Conservation (phyloP, 768 basidiomycete genomes). For the Pleurotus platypus region DNA sequence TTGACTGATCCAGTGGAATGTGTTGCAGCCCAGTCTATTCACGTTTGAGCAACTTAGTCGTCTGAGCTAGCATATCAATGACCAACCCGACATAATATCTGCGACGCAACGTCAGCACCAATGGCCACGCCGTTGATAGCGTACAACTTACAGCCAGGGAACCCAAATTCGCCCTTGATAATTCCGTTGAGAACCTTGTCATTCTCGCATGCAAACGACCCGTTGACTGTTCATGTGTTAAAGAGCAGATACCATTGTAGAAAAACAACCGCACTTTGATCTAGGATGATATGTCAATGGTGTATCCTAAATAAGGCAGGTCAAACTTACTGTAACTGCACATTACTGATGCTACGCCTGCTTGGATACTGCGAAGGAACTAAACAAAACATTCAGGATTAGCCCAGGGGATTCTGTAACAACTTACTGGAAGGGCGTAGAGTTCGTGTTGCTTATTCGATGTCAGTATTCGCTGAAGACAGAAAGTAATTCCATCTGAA, state of each 20-base stretch:
- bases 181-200: slow-evolving; percentile 56
- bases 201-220: slow-evolving; percentile 64
- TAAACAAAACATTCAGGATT: slow-evolving; percentile 9
- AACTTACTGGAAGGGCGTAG: slow-evolving; percentile 46
- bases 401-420: not conserved
- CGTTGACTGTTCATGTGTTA: slow-evolving; percentile 34
- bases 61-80: not conserved
- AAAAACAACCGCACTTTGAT: slow-evolving; percentile 25
- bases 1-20: slow-evolving; percentile 55
- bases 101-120: not conserved
- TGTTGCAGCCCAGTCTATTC: slow-evolving; percentile 64
- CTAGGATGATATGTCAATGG: slow-evolving; percentile 13
- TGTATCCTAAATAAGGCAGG: not conserved
- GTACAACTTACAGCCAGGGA: slow-evolving; percentile 52
- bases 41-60: not conserved
- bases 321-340: slow-evolving; percentile 52
- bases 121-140: not conserved
- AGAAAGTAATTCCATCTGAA: too few species aligned
- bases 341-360: slow-evolving; percentile 65
- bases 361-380: slow-evolving; percentile 58
- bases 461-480: too few species aligned
- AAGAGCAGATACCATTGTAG: not conserved
- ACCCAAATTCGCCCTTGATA: slow-evolving; percentile 62
- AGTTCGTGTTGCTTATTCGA: slow-evolving; percentile 47
- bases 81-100: slow-evolving; percentile 46